phyloP scores from a whole-genome alignment of 108 stramenopile genomes.

The Fragilaria crotonensis region DNA sequence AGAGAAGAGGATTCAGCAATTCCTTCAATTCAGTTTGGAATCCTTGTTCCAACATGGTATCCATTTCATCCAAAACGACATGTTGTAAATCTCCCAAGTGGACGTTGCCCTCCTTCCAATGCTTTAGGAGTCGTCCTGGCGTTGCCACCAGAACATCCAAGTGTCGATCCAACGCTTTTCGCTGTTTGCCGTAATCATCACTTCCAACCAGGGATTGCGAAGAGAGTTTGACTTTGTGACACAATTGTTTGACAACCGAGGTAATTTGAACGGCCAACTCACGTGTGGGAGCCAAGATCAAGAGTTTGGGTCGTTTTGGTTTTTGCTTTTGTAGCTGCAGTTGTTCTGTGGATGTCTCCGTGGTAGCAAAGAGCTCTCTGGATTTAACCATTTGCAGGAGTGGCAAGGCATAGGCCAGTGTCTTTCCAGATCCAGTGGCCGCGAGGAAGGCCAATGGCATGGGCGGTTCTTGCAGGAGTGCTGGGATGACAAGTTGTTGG shows the following conservation, averaged over 20 bases:
- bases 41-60: conserved; percentile 97
- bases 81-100: conserved; percentile 52
- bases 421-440: conserved; percentile 84
- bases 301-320: conserved; percentile 79
- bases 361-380: conserved; percentile 68
- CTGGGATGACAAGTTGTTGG: conserved; percentile 70
- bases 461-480: conserved; percentile 33
- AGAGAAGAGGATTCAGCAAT: conserved; percentile 76
- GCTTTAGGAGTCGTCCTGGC: conserved; percentile 90
- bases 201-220: conserved; percentile 81
- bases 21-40: conserved; percentile 86
- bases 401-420: conserved; percentile 82
- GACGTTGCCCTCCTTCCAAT: conserved; percentile 80
- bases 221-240: conserved; percentile 80
- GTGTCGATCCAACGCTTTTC: conserved; percentile 54
- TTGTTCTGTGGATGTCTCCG: no score
- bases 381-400: conserved; percentile 72
- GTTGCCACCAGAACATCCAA: conserved; percentile 91
- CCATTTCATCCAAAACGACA: conserved; percentile 95
- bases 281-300: conserved; percentile 90
- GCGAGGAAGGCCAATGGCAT: conserved; percentile 67
- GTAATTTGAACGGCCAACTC: conserved; percentile 92
- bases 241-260: conserved; percentile 74
- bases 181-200: conserved; percentile 80
- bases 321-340: conserved; percentile 29